A percentile compares a stretch with the other conserved stretches of the same genome.
These are phyloP conservation scores for Cryphonectria naterciae DNA, from an alignment of 2,329 filamentous ascomycete genomes.

Conservation along the genomic window DNA sequence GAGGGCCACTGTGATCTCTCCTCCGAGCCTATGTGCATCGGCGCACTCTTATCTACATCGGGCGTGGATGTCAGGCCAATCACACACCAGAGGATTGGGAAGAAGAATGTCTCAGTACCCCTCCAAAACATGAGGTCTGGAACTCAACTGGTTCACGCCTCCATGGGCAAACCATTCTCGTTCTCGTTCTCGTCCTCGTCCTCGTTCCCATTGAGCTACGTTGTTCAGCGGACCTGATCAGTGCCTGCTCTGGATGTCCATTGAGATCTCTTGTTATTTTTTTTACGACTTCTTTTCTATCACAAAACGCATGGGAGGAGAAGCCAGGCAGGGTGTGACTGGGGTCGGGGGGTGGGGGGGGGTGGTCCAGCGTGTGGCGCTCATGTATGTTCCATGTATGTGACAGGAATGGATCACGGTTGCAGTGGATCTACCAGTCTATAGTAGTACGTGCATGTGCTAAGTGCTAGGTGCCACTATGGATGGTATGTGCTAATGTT, in stretches of 20 bases:
- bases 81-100: background rate
- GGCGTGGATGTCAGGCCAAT: constrained; percentile 7
- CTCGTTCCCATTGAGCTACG: too few relatives aligned
- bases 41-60: constrained; percentile 10
- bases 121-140: background rate
- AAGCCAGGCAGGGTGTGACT: background rate
- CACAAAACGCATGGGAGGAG: background rate
- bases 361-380: background rate
- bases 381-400: constrained; percentile 10
- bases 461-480: background rate
- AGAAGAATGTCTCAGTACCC: constrained; percentile 2
- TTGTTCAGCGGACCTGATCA: too few relatives aligned
- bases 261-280: background rate
- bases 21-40: background rate
- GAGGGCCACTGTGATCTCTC: background rate
- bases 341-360: background rate
- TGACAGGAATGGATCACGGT: constrained; percentile 11
- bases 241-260: too few relatives aligned
- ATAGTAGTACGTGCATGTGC: background rate
- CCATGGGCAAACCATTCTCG: too few relatives aligned
- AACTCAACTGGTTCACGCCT: background rate
- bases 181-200: too few relatives aligned
- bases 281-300: background rate
- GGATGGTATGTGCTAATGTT: background rate
- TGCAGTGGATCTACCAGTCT: background rate